These are phyloP conservation scores for Puccinia hordei DNA, from an alignment of 1,284 basidiomycete species.

Conservation along the genomic window DNA sequence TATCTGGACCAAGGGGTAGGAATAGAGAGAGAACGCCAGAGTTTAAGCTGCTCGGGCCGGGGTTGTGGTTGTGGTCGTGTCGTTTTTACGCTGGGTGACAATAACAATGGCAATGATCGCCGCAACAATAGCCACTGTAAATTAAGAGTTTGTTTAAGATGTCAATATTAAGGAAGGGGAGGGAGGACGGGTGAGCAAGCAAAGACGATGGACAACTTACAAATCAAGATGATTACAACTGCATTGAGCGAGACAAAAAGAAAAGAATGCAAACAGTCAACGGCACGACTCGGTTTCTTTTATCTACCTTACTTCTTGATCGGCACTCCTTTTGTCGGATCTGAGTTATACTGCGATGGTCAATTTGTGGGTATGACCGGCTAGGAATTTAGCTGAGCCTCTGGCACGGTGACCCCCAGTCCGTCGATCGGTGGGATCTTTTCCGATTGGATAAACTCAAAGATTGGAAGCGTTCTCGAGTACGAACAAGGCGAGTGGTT, in stretches of 20 bases:
- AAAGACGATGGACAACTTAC: not conserved
- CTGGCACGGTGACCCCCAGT: not conserved
- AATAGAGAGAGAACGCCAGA: not conserved
- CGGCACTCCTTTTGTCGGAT: conserved; percentile 6
- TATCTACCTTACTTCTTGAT: conserved; percentile 14
- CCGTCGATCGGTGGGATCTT: not conserved
- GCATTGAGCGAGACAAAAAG: not conserved
- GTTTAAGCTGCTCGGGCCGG: not conserved
- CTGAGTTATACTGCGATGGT: not conserved
- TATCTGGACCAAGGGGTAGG: not conserved
- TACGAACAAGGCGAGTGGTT: not conserved
- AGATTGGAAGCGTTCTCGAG: not conserved
- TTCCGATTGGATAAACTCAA: not conserved
- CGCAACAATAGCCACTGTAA: conserved; percentile 28
- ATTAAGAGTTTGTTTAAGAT: too few species aligned
- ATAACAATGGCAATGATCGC: conserved; percentile 42
- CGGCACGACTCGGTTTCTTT: not conserved
- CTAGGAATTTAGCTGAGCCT: not conserved
- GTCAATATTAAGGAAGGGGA: too few species aligned
- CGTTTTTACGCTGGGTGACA: conserved; percentile 45
- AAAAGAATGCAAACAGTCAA: not conserved
- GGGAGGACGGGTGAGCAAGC: not conserved
- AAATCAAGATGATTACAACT: conserved; percentile 12
- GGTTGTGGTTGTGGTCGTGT: not conserved
- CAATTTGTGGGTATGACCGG: not conserved